A percentile compares a stretch with the other conserved stretches of the same genome.
These are phyloP conservation scores for Solanum infundibuliforme DNA, from an alignment of 257 asterid genomes.

Conservation along the genomic window DNA sequence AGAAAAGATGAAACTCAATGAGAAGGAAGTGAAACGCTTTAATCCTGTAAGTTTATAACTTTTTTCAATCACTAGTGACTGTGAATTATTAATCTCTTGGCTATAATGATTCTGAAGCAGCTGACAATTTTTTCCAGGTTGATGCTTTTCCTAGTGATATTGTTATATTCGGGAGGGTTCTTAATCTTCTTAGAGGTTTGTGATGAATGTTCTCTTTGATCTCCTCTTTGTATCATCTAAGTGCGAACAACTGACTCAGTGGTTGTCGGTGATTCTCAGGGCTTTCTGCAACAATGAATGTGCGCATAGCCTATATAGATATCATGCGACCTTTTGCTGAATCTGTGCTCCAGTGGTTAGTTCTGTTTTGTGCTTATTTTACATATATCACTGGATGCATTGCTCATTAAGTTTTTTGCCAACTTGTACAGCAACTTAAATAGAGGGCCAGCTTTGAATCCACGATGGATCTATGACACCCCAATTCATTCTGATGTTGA, in stretches of 20 bases:
- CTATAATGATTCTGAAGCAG: not conserved
- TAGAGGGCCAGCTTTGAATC: conserved; percentile 52
- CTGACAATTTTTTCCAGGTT: conserved; percentile 37
- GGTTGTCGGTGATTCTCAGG: conserved; percentile 42
- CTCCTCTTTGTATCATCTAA: conserved; percentile 12
- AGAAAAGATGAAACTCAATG: conserved; percentile 77
- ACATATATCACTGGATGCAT: not conserved
- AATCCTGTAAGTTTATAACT: conserved; percentile 68
- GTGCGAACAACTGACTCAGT: conserved; percentile 6
- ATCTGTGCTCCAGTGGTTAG: conserved; percentile 75
- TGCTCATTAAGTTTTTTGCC: conserved; percentile 14
- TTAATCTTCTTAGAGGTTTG: conserved; percentile 92
- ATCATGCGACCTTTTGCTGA: conserved; percentile 99
- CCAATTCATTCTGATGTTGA: conserved; percentile 78
- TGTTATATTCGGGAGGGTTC: conserved; percentile 82
- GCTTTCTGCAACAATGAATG: conserved; percentile 83
- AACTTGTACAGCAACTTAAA: conserved; percentile 58
- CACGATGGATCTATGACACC: conserved; percentile 66
- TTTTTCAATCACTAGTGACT: conserved; percentile 1
- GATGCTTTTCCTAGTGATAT: conserved; percentile 99
- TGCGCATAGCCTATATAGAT: conserved; percentile 67
- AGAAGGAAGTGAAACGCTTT: conserved; percentile 82
- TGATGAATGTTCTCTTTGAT: conserved; percentile 2
- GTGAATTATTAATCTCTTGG: not conserved
- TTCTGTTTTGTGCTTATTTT: conserved; percentile 4